Percentiles rank a stretch among this genome's conserved stretches.
Evolutionary conservation across 768 basidiomycete genomes (phyloP).

Genomic region (Amanita rubescens): DNA sequence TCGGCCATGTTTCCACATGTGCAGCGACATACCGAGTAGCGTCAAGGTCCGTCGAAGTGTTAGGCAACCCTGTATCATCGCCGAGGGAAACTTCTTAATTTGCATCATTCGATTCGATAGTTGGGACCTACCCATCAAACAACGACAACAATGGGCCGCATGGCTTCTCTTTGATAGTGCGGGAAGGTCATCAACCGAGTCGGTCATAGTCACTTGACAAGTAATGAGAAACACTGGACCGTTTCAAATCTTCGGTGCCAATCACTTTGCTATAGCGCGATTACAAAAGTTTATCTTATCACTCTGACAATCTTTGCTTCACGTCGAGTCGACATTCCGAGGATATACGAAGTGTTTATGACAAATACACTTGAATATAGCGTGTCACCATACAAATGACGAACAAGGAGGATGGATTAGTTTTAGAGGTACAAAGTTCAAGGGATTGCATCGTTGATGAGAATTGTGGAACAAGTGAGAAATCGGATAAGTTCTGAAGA

Average conservation of each 20-base stretch:
- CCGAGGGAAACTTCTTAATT: background rate
- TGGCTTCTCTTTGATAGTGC: slow-evolving; percentile 44
- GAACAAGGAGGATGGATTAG: slow-evolving; percentile 6
- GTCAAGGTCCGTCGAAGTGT: slow-evolving; percentile 62
- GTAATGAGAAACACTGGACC: background rate
- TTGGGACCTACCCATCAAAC: slow-evolving; percentile 39
- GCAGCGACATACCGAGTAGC: slow-evolving; percentile 48
- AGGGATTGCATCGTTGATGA: slow-evolving; percentile 7
- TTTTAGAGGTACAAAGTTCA: slow-evolving; percentile 8
- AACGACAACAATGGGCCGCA: slow-evolving; percentile 58
- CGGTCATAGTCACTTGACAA: slow-evolving; percentile 9
- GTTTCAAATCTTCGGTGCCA: background rate
- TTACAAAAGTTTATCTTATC: background rate
- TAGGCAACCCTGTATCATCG: slow-evolving; percentile 45
- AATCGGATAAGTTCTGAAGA: slow-evolving; percentile 4
- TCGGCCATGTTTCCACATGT: slow-evolving; percentile 7
- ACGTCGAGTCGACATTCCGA: slow-evolving; percentile 14
- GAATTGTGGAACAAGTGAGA: slow-evolving; percentile 12
- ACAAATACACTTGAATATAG: slow-evolving; percentile 7
- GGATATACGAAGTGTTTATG: background rate
- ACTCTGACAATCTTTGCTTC: slow-evolving; percentile 11
- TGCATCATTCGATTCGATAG: background rate
- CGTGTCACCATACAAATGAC: slow-evolving; percentile 4
- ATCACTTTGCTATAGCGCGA: background rate
- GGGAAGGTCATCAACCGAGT: slow-evolving; percentile 18